Conservation (phyloP, 1,139 yeast genomes). For the Zygosaccharomyces pseudobailii region DNA sequence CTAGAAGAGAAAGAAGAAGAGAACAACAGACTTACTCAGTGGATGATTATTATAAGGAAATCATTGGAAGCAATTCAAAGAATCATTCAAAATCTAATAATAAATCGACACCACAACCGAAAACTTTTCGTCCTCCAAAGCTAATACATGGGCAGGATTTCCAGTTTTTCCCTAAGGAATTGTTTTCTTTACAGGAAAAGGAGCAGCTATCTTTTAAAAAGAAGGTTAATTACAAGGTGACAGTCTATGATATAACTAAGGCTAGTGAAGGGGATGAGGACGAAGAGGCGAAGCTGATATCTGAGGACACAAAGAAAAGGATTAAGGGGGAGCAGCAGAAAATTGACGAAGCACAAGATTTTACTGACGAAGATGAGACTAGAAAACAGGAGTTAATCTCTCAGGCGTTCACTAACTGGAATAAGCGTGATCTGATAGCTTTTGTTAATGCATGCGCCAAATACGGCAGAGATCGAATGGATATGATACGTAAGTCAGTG, state of each 20-base stretch:
- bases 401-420: conserved; percentile 76
- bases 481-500: conserved; percentile 58
- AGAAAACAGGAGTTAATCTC: conserved; percentile 56
- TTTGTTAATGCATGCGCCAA: conserved; percentile 79
- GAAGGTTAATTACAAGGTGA: conserved; percentile 64
- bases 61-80: conserved; percentile 33
- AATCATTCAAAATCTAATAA: conserved; percentile 23
- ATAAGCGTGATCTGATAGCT: conserved; percentile 81
- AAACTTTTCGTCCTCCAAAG: conserved; percentile 67
- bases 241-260: conserved; percentile 44
- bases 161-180: conserved; percentile 73
- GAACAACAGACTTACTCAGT: conserved; percentile 84
- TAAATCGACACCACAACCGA: conserved; percentile 43
- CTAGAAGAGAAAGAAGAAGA: conserved; percentile 86
- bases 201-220: conserved; percentile 76
- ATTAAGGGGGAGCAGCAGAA: conserved; percentile 55
- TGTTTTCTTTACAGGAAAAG: conserved; percentile 62
- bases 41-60: conserved; percentile 84
- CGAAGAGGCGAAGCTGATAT: conserved; percentile 29
- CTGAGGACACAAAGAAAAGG: conserved; percentile 41
- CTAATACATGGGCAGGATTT: conserved; percentile 72
- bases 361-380: conserved; percentile 69
- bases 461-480: conserved; percentile 62
- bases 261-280: conserved; percentile 33
- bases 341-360: conserved; percentile 64